A percentile compares a stretch with the other conserved stretches of the same genome.
Conservation (phyloP, 2,329 filamentous ascomycete genomes). For the Nigrospora osmanthi region DNA sequence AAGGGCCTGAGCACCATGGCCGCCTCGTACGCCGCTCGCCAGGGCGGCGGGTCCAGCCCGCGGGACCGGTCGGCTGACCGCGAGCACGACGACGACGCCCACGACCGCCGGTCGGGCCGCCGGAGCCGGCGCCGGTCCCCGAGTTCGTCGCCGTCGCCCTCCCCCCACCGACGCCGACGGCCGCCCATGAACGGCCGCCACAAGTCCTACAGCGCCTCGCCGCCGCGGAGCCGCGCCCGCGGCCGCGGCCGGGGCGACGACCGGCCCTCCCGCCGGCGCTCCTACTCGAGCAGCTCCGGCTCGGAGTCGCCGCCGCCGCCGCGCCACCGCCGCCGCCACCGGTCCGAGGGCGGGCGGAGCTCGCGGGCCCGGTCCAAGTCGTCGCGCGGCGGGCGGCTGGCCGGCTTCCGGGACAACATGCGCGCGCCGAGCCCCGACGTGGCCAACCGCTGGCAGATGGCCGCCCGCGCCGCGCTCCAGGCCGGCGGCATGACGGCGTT, state of each 20-base stretch:
- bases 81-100: constrained; percentile 3
- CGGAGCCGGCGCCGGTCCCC: constrained; percentile 3
- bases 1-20: constrained; percentile 18
- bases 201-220: constrained; percentile 5
- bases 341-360: background rate
- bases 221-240: background rate
- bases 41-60: constrained; percentile 7
- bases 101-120: constrained; percentile 1
- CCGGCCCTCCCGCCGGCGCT: background rate
- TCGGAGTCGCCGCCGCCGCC: constrained; percentile 2
- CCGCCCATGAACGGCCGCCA: constrained; percentile 2
- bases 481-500: constrained; percentile 41
- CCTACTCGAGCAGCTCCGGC: constrained; percentile 6
- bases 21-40: constrained; percentile 17
- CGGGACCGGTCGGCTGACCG: constrained; percentile 12
- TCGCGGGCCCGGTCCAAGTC: background rate
- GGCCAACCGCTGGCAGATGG: constrained; percentile 22
- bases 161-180: constrained; percentile 2
- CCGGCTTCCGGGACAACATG: constrained; percentile 1
- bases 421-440: constrained; percentile 4
- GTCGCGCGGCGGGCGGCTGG: background rate
- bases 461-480: constrained; percentile 36
- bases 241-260: background rate
- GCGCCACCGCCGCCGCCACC: constrained; percentile 3
- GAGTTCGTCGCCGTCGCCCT: constrained; percentile 5